These are phyloP conservation scores for Malassezia furfur DNA, from an alignment of 1,284 basidiomycete species.

Conservation along the genomic window DNA sequence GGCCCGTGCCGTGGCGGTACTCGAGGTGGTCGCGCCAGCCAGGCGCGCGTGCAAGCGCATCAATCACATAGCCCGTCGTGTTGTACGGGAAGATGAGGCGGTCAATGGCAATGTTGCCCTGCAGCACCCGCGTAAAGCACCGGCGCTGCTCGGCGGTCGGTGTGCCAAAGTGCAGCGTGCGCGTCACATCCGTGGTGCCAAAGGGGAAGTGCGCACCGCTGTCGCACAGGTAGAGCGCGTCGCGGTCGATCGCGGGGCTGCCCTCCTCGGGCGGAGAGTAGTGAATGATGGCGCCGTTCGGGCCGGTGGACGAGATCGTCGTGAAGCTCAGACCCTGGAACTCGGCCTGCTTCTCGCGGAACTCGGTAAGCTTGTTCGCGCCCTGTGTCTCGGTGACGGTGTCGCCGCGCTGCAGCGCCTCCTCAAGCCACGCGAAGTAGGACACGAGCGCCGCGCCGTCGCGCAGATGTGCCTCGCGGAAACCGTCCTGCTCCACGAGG, in stretches of 20 bases:
- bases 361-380: slow-evolving; percentile 68
- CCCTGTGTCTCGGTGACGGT: slow-evolving; percentile 70
- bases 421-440: slow-evolving; percentile 82
- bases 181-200: slow-evolving; percentile 83
- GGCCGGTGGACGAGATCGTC: slow-evolving; percentile 77
- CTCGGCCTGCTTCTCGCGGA: slow-evolving; percentile 63
- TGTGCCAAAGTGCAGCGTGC: slow-evolving; percentile 75
- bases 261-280: slow-evolving; percentile 70
- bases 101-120: slow-evolving; percentile 90
- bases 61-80: slow-evolving; percentile 69
- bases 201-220: slow-evolving; percentile 82
- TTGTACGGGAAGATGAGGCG: slow-evolving; percentile 73
- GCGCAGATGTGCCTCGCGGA: slow-evolving; percentile 75
- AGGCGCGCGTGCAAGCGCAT: slow-evolving; percentile 70
- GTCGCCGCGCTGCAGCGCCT: slow-evolving; percentile 60
- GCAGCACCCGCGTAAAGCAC: slow-evolving; percentile 83
- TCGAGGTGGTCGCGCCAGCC: slow-evolving; percentile 82
- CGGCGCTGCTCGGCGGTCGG: slow-evolving; percentile 73
- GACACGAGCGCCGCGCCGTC: slow-evolving; percentile 78
- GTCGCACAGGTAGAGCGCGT: slow-evolving; percentile 74
- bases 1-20: slow-evolving; percentile 52
- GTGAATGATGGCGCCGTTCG: slow-evolving; percentile 90
- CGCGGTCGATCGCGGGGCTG: slow-evolving; percentile 59
- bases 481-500: slow-evolving; percentile 71
- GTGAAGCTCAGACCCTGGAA: slow-evolving; percentile 83